Base-by-base conservation (phyloP, 2,329 filamentous ascomycete genomes). In the Xylariomycetidae sp. region DNA sequence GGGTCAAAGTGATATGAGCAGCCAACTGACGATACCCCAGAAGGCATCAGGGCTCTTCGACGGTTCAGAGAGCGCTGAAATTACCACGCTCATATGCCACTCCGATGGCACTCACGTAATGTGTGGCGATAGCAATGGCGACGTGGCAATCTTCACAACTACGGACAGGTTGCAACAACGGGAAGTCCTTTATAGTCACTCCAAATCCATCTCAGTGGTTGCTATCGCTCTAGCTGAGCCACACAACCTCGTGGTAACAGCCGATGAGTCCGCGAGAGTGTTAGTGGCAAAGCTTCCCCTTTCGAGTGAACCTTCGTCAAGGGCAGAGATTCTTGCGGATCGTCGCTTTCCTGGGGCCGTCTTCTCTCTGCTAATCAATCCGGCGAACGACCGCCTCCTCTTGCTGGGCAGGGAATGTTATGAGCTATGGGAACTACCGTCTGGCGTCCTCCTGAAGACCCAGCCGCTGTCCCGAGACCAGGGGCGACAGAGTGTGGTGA, bases 251-350 rank as follows among this genome's bases (percentile, higher is more conserved):
- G 30, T 57, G 10, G 31, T 51, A 16, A 54, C 51, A 16, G 53
- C 49, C 3, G 53, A 59, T 41, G 42, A 51, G 14, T 40, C 44
- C 13, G 46, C 44, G 10, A 40, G 48, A 7, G 37, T 59, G 11
- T 19, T 57, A 25, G 40, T 53, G 10, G 40, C 31, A 6, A 27
- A 48, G 20, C 30, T 51, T 4, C 20, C 28, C 10, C 18, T 17
- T 20, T 22, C 30, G 5, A 30, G 18, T 23, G 18, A 28, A 15
- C 7, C 26, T 26, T 31, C 27, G 17, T 4, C 35, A 6, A 22
- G 34, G 5, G 34, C 29, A 6, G n/a, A 32, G 16, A 15, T 46
- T 23, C 30, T 48, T 14, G 19, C 40, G 4, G 40, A 48, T 29
- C 39, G 27, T 11, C 31, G 39, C 10, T 42, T 49, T 27, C 31